Percentiles rank a stretch among this genome's conserved stretches.
phyloP scores from a whole-genome alignment of 371 early-diverging fungal species.

The Mucor ambiguus region DNA sequence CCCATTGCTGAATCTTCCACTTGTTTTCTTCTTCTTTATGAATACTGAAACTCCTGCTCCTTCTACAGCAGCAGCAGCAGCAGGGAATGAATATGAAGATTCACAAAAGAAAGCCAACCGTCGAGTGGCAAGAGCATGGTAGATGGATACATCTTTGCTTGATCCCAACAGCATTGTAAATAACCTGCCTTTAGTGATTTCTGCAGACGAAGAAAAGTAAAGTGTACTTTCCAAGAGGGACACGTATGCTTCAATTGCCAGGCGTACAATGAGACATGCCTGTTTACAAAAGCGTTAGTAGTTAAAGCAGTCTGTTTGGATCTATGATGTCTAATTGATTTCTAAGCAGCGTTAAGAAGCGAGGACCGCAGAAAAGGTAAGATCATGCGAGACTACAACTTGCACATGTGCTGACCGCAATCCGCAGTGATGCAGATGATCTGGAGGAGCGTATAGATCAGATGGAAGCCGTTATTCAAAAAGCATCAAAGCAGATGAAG shows the following conservation, averaged over 20 bases:
- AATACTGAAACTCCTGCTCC: background rate
- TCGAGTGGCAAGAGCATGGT: slow-evolving; percentile 8
- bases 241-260: slow-evolving; percentile 36
- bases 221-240: slow-evolving; percentile 34
- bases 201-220: slow-evolving; percentile 37
- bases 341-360: slow-evolving; percentile 24
- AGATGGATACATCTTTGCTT: background rate
- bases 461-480: slow-evolving; percentile 18
- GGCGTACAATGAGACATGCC: slow-evolving; percentile 31
- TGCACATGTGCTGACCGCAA: background rate
- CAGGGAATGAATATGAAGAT: background rate
- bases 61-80: background rate
- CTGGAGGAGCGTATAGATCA: slow-evolving; percentile 37
- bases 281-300: slow-evolving; percentile 22
- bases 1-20: background rate
- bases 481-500: slow-evolving; percentile 6
- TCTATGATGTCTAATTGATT: background rate
- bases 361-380: slow-evolving; percentile 45
- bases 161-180: background rate
- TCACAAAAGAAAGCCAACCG: background rate
- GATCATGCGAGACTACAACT: background rate
- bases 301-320: background rate
- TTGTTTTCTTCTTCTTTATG: background rate
- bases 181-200: slow-evolving; percentile 30
- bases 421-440: slow-evolving; percentile 31